Evolutionary conservation across 192 early-diverging fungal genomes (phyloP).

Genomic region (Coemansia sp.): DNA sequence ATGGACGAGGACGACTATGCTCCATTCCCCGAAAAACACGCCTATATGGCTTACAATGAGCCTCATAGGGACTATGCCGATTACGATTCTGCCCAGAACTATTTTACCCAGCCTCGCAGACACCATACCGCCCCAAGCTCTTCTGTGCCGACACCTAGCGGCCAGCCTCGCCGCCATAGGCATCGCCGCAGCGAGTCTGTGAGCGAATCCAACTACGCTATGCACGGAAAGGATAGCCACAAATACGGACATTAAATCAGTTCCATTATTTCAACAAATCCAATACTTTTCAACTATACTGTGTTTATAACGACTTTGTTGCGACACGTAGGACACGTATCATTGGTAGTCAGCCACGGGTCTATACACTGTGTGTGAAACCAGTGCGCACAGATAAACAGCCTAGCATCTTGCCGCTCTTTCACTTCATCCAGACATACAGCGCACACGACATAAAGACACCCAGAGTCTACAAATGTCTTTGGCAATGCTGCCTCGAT

Average conservation of each 20-base stretch:
- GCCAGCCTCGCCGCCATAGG: slow-evolving; percentile 7
- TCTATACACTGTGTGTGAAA: slow-evolving; percentile 40
- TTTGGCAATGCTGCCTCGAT: slow-evolving; percentile 27
- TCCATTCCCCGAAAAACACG: slow-evolving; percentile 2
- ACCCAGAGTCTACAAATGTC: neutral
- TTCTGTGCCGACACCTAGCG: neutral
- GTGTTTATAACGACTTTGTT: slow-evolving; percentile 9
- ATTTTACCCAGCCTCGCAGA: neutral
- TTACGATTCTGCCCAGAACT: neutral
- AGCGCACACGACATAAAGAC: slow-evolving; percentile 4
- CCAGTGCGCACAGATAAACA: slow-evolving; percentile 19
- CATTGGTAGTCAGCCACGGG: slow-evolving; percentile 33
- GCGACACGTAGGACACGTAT: slow-evolving; percentile 28
- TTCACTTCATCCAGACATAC: slow-evolving; percentile 27
- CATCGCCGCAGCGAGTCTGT: slow-evolving; percentile 9
- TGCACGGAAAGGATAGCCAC: slow-evolving; percentile 14
- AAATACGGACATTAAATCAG: slow-evolving; percentile 19
- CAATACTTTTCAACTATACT: neutral
- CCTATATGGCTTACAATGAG: neutral
- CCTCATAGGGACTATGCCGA: neutral
- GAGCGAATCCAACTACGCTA: slow-evolving; percentile 4
- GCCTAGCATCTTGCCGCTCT: slow-evolving; percentile 4
- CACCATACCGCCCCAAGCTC: slow-evolving; percentile 7
- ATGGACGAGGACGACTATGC: slow-evolving; percentile 36
- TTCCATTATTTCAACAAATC: neutral